Percentiles rank a stretch among this genome's conserved stretches.
These are phyloP conservation scores for Trypanosoma brucei DNA, from an alignment of 208 protist genomes.

Conservation along the genomic window DNA sequence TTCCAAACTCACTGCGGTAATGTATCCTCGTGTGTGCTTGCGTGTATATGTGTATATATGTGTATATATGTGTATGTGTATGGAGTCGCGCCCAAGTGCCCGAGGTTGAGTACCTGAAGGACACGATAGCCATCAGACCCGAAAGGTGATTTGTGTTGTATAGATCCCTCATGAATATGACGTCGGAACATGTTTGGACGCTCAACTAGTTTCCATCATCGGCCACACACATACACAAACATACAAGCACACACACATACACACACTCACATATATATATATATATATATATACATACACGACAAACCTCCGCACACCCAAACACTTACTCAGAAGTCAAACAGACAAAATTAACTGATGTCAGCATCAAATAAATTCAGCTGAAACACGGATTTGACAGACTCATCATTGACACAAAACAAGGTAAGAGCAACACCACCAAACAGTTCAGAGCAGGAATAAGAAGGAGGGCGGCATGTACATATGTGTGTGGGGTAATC, in stretches of 20 bases:
- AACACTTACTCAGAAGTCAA: slow-evolving; percentile 27
- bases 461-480: not conserved
- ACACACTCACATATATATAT: no score
- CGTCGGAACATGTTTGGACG: slow-evolving; percentile 7
- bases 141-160: slow-evolving; percentile 11
- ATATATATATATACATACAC: no score
- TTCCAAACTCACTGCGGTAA: no score
- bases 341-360: slow-evolving; percentile 30
- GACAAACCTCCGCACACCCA: slow-evolving; percentile 4
- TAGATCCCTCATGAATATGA: slow-evolving; percentile 3
- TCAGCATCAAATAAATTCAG: slow-evolving; percentile 31
- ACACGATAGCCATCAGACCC: slow-evolving; percentile 2
- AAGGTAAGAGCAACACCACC: not conserved
- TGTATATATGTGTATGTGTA: not conserved
- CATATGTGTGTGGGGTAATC: not conserved
- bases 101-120: no score
- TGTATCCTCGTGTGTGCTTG: no score
- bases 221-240: not conserved
- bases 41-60: no score
- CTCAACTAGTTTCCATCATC: slow-evolving; percentile 8
- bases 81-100: no score
- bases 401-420: slow-evolving; percentile 28
- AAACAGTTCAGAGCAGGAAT: no score
- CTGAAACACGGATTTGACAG: slow-evolving; percentile 53
- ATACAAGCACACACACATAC: no score